A percentile compares a stretch with the other conserved stretches of the same genome.
phyloP scores from a whole-genome alignment of 306 rosid species.

The Arachis stenosperma region DNA sequence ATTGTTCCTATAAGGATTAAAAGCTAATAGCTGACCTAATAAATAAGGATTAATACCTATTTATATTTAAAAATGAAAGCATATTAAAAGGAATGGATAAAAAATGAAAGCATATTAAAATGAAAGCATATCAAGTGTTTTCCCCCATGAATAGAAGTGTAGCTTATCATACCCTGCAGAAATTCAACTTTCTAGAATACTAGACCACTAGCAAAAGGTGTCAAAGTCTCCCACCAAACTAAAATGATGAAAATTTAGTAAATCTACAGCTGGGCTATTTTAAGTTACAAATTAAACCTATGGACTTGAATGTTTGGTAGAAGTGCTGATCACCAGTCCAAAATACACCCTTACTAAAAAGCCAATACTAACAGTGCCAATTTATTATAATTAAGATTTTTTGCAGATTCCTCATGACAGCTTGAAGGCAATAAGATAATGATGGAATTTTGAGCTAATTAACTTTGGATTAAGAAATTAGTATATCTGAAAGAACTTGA shows the following conservation, averaged over 20 bases:
- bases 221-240: not conserved
- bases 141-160: too few relatives aligned
- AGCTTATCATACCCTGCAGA: too few relatives aligned
- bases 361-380: not conserved
- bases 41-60: too few relatives aligned
- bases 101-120: too few relatives aligned
- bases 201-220: not conserved
- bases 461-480: too few relatives aligned
- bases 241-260: not conserved
- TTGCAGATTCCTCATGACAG: constrained; percentile 51
- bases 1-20: too few relatives aligned
- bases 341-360: not conserved
- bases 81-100: too few relatives aligned
- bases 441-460: not conserved
- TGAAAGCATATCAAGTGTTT: too few relatives aligned
- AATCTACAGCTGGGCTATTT: not conserved
- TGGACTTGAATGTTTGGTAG: not conserved
- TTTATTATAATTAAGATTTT: not conserved
- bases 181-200: not conserved
- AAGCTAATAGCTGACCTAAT: too few relatives aligned
- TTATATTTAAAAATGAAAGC: too few relatives aligned
- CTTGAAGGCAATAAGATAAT: constrained; percentile 34
- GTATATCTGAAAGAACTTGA: too few relatives aligned
- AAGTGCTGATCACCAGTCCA: not conserved
- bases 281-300: constrained; percentile 15